These are phyloP conservation scores for Pichia nakasei DNA, from an alignment of 805 yeast species.

Conservation along the genomic window DNA sequence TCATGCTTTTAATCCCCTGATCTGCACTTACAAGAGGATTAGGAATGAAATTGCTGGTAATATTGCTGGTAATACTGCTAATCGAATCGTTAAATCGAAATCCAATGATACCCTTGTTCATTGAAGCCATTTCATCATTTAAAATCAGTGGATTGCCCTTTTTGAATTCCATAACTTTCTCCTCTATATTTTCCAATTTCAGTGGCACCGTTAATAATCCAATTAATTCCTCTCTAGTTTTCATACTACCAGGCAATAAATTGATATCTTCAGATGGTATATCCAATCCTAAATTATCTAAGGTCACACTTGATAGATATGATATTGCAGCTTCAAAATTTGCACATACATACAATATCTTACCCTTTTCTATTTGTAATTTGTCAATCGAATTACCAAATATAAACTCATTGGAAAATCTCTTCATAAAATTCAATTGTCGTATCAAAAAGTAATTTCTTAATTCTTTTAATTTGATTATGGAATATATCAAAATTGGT, in stretches of 20 bases:
- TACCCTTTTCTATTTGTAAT: slow-evolving; percentile 24
- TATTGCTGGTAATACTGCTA: slow-evolving; percentile 5
- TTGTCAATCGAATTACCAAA: slow-evolving; percentile 17
- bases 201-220: slow-evolving; percentile 16
- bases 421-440: slow-evolving; percentile 27
- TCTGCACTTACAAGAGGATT: slow-evolving; percentile 25
- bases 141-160: slow-evolving; percentile 3
- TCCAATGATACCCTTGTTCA: neutral
- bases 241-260: slow-evolving; percentile 4
- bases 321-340: slow-evolving; percentile 30
- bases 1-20: slow-evolving; percentile 28
- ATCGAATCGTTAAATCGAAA: neutral
- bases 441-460: slow-evolving; percentile 22
- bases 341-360: slow-evolving; percentile 27
- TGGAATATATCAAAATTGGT: slow-evolving; percentile 27
- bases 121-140: neutral
- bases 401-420: slow-evolving; percentile 24
- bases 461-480: slow-evolving; percentile 24
- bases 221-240: slow-evolving; percentile 1
- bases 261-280: slow-evolving; percentile 9
- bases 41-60: slow-evolving; percentile 4
- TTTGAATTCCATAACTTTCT: slow-evolving; percentile 16
- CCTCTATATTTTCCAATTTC: slow-evolving; percentile 21
- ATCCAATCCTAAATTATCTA: slow-evolving; percentile 24
- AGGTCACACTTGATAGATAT: slow-evolving; percentile 25